Evolutionary conservation across 192 early-diverging fungal species (phyloP), one percentile per base, ranked within the genome.

Genomic region (Thamnidium elegans): DNA sequence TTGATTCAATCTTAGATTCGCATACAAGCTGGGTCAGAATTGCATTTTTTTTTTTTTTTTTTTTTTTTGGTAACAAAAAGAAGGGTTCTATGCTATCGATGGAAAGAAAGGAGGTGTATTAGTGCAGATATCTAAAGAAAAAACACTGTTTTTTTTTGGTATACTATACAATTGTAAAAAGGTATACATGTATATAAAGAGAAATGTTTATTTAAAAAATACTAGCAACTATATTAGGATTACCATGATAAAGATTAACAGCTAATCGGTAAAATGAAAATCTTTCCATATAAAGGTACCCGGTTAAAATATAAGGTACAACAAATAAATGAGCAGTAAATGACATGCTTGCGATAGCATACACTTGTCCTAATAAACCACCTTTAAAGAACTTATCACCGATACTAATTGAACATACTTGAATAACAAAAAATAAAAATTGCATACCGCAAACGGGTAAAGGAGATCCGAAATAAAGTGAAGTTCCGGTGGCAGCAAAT

Each of bases 261-360:
- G 50, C 48, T 51, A 52, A 21, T 21, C 58, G 39, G 9, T 60
- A 60, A 46, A 60, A 45, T 9, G 58, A 60, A 36, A 63, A 36
- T 21, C 44, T 63, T 6, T 63, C 62, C 62, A 63, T 61, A 47
- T 61, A 48, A 2, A 61, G 17, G 17, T 61, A 61, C 6, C 59
- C 59, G 11, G 59, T 50, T 21, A 63, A 42, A 36, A 63, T 34
- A 53, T 63, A 63, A 52, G 62, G 62, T 11, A 63, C 62, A 8
- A 63, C 62, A 42, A 63, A 63, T 17, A 63, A 42, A 42, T 63
- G 62, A 2, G 62, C 51, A 10, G 62, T 63, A 15, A 63, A 36
- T 7, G 44, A 47, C 62, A 63, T 63, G 7, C 17, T 46, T 11
- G 39, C 19, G n/a, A 63, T 39, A 3, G 50, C 50, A 42, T 45